Conservation (phyloP, 441 rosid genomes). For the Francoa sonchifolia region DNA sequence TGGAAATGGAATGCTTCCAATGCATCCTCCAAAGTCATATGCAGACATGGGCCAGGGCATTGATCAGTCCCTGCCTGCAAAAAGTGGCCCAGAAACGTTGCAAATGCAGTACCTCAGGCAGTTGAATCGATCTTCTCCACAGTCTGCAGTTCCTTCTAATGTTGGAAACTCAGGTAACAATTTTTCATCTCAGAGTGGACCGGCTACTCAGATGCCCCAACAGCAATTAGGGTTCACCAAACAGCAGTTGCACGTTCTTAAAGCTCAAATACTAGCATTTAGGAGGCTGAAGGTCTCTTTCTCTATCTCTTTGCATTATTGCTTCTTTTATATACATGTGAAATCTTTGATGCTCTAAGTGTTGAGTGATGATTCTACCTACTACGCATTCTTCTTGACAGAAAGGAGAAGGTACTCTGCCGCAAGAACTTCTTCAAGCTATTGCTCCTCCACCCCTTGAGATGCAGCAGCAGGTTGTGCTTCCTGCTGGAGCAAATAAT, state of each 20-base stretch:
- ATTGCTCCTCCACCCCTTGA: slow-evolving; percentile 91
- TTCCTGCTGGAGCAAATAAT: slow-evolving; percentile 45
- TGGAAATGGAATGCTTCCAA: slow-evolving; percentile 65
- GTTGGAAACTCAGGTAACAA: slow-evolving; percentile 34
- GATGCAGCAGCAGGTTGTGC: slow-evolving; percentile 31
- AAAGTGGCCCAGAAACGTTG: slow-evolving; percentile 41
- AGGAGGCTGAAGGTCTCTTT: slow-evolving; percentile 76
- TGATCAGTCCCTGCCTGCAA: slow-evolving; percentile 48
- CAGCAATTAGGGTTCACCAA: slow-evolving; percentile 71
- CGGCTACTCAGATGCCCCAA: slow-evolving; percentile 39
- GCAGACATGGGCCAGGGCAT: slow-evolving; percentile 32
- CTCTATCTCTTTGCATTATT: slow-evolving; percentile 3
- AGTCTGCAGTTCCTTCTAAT: slow-evolving; percentile 36
- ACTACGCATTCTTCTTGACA: slow-evolving; percentile 22
- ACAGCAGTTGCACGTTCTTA: slow-evolving; percentile 94
- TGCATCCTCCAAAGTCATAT: slow-evolving; percentile 60
- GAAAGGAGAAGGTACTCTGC: slow-evolving; percentile 96
- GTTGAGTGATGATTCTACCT: slow-evolving; percentile 8
- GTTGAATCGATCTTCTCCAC: slow-evolving; percentile 46
- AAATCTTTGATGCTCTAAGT: slow-evolving; percentile 10
- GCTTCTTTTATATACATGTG: not conserved
- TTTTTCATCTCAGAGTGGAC: slow-evolving; percentile 39
- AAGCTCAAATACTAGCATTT: slow-evolving; percentile 96
- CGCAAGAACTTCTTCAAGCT: slow-evolving; percentile 91
- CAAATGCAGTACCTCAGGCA: slow-evolving; percentile 68